Evolutionary conservation across 2,329 filamentous ascomycete species (phyloP).

Genomic region (Colletotrichum spaethianum): DNA sequence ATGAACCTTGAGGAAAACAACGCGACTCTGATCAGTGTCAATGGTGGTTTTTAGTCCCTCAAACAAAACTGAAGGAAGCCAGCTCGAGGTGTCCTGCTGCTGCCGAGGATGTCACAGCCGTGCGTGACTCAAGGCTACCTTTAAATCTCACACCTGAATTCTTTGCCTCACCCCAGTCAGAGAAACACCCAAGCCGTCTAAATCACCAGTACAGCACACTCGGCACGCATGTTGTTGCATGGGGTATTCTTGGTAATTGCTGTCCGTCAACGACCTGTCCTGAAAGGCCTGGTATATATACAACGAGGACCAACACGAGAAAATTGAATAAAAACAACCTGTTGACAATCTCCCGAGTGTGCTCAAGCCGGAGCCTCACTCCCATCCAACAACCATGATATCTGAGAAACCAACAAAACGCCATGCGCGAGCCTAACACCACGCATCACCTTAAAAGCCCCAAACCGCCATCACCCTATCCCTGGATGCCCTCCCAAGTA

Average conservation of each 20-base stretch:
- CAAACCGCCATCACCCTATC: conserved; percentile 32
- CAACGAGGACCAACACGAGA: conserved; percentile 22
- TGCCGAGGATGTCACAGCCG: neutral
- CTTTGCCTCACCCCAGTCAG: neutral
- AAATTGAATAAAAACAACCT: conserved; percentile 26
- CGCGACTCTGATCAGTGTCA: neutral
- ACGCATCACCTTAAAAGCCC: conserved; percentile 19
- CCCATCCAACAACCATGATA: conserved; percentile 10
- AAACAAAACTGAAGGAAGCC: neutral
- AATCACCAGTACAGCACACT: neutral
- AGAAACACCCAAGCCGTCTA: neutral
- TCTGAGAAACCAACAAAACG: conserved; percentile 16
- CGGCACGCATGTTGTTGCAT: conserved; percentile 5
- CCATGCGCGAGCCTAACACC: conserved; percentile 3
- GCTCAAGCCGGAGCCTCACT: conserved; percentile 13
- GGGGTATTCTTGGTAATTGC: conserved; percentile 31
- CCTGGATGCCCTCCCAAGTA: conserved; percentile 59
- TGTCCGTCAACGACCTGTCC: conserved; percentile 30
- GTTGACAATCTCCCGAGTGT: conserved; percentile 27
- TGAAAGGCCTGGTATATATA: conserved; percentile 35
- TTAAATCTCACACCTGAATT: neutral
- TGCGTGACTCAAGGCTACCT: neutral
- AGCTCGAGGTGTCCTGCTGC: neutral
- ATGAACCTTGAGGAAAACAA: neutral
- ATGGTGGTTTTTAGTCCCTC: neutral